A percentile compares a stretch with the other conserved stretches of the same genome.
Evolutionary conservation across 164 flowering plant genomes (phyloP).

Genomic region (Piper longum): DNA sequence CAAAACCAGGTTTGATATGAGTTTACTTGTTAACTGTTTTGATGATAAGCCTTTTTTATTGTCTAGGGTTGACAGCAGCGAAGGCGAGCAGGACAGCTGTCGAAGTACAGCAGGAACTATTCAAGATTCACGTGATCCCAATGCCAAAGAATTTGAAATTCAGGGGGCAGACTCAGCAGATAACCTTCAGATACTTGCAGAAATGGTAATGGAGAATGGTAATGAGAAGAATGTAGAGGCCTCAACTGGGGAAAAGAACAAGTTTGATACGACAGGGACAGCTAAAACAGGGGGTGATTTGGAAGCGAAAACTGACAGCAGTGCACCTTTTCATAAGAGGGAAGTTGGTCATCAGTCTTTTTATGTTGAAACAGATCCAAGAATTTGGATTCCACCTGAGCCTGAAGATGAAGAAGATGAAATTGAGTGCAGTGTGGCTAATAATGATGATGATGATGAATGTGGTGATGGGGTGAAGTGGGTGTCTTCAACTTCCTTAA

Average conservation of each 20-base stretch:
- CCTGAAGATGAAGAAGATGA: conserved; percentile 66
- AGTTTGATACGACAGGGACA: background rate
- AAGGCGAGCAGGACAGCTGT: background rate
- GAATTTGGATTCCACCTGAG: conserved; percentile 74
- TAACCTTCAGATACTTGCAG: background rate
- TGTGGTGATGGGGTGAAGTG: conserved; percentile 43
- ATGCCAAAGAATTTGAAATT: background rate
- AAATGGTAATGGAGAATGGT: background rate
- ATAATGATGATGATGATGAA: conserved; percentile 64
- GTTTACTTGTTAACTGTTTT: background rate
- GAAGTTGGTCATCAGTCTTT: conserved; percentile 11
- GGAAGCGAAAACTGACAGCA: background rate
- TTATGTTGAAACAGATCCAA: conserved; percentile 22
- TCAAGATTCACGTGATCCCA: background rate
- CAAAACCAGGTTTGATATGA: background rate
- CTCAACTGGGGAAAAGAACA: background rate
- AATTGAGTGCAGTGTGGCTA: conserved; percentile 33
- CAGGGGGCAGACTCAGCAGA: background rate
- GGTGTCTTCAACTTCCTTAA: conserved; percentile 43
- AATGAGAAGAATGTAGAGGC: background rate
- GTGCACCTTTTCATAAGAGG: background rate
- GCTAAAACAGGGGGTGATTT: background rate
- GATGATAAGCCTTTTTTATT: background rate
- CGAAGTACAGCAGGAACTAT: background rate
- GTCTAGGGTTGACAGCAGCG: background rate